phyloP scores from a whole-genome alignment of 148 eudicot genomes.

The Vaccinium corymbosum region DNA sequence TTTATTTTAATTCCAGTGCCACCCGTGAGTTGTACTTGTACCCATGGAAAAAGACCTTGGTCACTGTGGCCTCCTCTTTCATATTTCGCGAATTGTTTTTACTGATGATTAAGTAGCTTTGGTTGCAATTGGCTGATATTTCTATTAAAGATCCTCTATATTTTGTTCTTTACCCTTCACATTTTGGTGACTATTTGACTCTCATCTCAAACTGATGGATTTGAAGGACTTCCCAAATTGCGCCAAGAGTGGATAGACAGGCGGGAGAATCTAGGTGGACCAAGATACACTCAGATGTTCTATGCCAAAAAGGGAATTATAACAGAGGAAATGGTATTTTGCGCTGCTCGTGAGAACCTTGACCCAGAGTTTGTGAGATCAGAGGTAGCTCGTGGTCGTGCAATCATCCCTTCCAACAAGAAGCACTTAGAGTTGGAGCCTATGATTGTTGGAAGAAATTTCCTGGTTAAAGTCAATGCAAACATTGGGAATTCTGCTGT shows the following conservation, averaged over 20 bases:
- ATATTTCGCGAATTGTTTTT: neutral
- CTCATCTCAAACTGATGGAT: neutral
- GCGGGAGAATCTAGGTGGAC: slow-evolving; percentile 75
- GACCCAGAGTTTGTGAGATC: slow-evolving; percentile 94
- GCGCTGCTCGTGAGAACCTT: slow-evolving; percentile 92
- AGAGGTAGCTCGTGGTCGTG: slow-evolving; percentile 98
- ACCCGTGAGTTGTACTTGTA: neutral
- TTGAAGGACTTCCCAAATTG: slow-evolving; percentile 77
- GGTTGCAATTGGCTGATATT: neutral
- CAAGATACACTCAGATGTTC: slow-evolving; percentile 97
- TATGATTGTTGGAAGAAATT: slow-evolving; percentile 95
- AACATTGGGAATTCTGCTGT: slow-evolving; percentile 98
- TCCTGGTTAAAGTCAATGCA: slow-evolving; percentile 91
- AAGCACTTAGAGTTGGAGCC: slow-evolving; percentile 93
- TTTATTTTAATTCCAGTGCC: neutral
- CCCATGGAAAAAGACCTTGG: neutral
- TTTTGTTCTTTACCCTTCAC: neutral
- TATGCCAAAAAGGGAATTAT: slow-evolving; percentile 88
- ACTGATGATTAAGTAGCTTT: neutral
- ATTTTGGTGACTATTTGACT: neutral
- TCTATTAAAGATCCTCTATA: neutral
- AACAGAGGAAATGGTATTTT: slow-evolving; percentile 91
- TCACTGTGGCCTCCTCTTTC: neutral
- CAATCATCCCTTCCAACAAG: slow-evolving; percentile 97
- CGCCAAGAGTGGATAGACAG: slow-evolving; percentile 82